Base-by-base conservation (phyloP, 805 yeast genomes). In the Jamesozyma jinghongensis region DNA sequence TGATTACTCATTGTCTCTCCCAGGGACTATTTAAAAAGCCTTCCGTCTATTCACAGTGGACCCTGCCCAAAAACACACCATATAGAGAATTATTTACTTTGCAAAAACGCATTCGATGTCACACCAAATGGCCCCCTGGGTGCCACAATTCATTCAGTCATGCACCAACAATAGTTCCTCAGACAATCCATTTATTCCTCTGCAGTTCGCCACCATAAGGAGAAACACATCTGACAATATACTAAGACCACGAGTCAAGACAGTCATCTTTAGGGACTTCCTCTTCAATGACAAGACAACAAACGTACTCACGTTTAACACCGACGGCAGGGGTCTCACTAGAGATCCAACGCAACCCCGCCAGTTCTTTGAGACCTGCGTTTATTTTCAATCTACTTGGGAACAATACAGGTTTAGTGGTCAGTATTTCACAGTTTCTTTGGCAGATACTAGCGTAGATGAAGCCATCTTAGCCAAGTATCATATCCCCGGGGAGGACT, bases 361-460 rank as follows among this genome's bases (percentile, higher is more conserved):
- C 49, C 74, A 79, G 39, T 66, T 68, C 41, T 80, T 77, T 57
- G 94, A 85, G 62, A 83, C 85, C 1, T 81, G 85, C 43, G 83
- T 82, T 56, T 81, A 84, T 66, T 81, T 85, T 55, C 73, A 69
- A 7, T 67, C 66, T 18, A 57, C 73, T 19, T 71, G 72, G 56
- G 80, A 74, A 53, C 95, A 85, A 61, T 82, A 79, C 56, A 67
- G 95, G 50, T 67, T 85, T 45, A 70, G 77, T 42, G 95, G 95
- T 11, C 59, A 66, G 20, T 83, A 83, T 12, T 70, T 76, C 46
- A 52, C 68, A 11, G 57, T 78, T 10, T 59, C 66, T 3, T 36
- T 45, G 10, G 54, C 50, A n/a, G 49, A 47, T 14, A 16, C 14
- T 29, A 34, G 37, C 27, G 25, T 32, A 6, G 34, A 26, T 31